These are phyloP conservation scores for Rhizopogon vulgaris DNA, from an alignment of 768 basidiomycete genomes.

Conservation along the genomic window DNA sequence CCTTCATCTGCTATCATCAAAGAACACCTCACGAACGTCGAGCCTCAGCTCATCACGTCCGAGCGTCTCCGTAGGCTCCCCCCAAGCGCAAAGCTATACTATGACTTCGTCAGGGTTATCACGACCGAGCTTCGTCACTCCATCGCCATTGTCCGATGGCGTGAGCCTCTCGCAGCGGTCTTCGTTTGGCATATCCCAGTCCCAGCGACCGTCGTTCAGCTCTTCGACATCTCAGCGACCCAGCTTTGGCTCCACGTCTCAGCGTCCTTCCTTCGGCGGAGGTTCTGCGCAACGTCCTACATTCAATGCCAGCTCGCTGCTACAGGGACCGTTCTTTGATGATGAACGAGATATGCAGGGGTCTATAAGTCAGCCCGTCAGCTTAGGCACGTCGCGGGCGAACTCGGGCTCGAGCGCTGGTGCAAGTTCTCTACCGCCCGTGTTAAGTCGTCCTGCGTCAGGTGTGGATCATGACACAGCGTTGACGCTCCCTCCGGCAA, in stretches of 20 bases:
- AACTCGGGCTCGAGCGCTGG: slow-evolving; percentile 10
- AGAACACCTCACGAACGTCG: slow-evolving; percentile 17
- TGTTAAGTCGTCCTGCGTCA: not conserved
- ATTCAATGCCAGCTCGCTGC: not conserved
- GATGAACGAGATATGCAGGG: slow-evolving; percentile 11
- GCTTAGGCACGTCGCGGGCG: slow-evolving; percentile 4
- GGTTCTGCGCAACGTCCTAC: not conserved
- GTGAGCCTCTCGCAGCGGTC: slow-evolving; percentile 12
- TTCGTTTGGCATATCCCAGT: slow-evolving; percentile 6
- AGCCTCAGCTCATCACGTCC: slow-evolving; percentile 21
- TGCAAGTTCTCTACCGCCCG: not conserved
- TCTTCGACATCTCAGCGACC: slow-evolving; percentile 9
- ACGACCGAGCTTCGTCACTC: slow-evolving; percentile 13
- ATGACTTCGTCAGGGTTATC: slow-evolving; percentile 17
- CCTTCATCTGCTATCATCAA: not conserved
- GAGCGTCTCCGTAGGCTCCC: slow-evolving; percentile 22
- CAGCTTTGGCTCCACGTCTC: slow-evolving; percentile 6
- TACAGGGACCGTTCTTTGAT: slow-evolving; percentile 9
- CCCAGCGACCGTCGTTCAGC: slow-evolving; percentile 16
- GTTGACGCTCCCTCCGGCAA: not conserved
- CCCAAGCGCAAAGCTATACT: slow-evolving; percentile 20
- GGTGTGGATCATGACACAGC: not conserved
- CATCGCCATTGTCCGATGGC: slow-evolving; percentile 15
- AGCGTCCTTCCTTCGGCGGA: slow-evolving; percentile 2
- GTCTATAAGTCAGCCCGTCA: slow-evolving; percentile 4